Conservation (phyloP, 352 stramenopile species). For the Pythium insidiosum region DNA sequence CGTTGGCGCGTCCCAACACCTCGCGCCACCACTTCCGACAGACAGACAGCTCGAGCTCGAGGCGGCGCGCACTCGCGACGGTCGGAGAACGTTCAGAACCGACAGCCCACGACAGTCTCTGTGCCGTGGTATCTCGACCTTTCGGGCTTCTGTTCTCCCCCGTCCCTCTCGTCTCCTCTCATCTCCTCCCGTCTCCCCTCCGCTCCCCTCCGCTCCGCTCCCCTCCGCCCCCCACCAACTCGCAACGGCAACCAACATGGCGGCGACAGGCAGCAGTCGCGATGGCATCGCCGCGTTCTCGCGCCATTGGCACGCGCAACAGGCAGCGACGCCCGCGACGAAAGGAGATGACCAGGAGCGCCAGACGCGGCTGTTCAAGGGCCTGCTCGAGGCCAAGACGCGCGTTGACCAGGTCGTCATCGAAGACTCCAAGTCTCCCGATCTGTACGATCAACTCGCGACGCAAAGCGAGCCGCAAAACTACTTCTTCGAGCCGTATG, state of each 20-base stretch:
- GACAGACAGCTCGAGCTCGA: too few relatives aligned
- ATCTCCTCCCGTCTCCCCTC: too few relatives aligned
- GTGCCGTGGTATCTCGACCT: too few relatives aligned
- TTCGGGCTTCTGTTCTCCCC: too few relatives aligned
- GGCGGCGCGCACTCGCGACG: too few relatives aligned
- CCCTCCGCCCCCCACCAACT: background rate
- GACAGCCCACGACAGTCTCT: too few relatives aligned
- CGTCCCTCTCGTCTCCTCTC: too few relatives aligned
- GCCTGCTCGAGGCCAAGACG: conserved; percentile 58
- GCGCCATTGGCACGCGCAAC: conserved; percentile 8
- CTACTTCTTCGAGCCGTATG: conserved; percentile 86
- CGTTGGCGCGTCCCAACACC: too few relatives aligned
- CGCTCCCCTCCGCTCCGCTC: background rate
- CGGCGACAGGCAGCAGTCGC: too few relatives aligned
- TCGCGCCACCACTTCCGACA: too few relatives aligned
- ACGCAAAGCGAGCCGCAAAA: conserved; percentile 83
- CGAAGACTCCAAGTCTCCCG: conserved; percentile 69
- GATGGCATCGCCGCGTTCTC: conserved; percentile 14
- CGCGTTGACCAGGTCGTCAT: conserved; percentile 64
- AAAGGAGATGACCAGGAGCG: conserved; percentile 23
- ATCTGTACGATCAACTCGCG: conserved; percentile 72
- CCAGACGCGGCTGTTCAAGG: conserved; percentile 45
- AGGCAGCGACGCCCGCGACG: background rate
- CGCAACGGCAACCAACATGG: conserved; percentile 5
- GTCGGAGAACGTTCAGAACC: too few relatives aligned